Evolutionary conservation across 306 rosid genomes (phyloP).

Genomic region (peach (Prunus persica)): DNA sequence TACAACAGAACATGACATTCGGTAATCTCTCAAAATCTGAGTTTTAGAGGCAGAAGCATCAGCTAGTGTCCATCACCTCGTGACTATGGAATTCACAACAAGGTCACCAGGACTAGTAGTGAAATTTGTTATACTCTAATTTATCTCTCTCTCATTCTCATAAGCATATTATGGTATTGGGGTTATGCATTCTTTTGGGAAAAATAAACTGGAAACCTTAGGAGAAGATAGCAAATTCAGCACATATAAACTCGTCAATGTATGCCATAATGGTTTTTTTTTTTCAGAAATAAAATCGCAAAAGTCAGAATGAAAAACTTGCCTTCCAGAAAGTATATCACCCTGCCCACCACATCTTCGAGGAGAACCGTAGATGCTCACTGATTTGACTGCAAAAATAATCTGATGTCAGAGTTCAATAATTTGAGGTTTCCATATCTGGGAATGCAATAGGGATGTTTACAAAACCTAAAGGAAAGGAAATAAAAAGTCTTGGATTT

Average conservation of each 20-base stretch:
- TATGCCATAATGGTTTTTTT: neutral
- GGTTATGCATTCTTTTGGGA: neutral
- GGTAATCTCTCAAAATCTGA: neutral
- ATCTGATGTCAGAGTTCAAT: neutral
- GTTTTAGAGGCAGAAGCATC: neutral
- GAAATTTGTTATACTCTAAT: neutral
- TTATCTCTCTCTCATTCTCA: neutral
- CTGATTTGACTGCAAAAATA: slow-evolving; percentile 61
- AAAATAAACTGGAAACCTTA: neutral
- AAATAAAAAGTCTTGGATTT: neutral
- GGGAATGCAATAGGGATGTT: neutral
- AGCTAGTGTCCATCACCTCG: neutral
- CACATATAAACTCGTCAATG: neutral
- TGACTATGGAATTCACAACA: neutral
- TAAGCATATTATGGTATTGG: neutral
- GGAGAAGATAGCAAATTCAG: neutral
- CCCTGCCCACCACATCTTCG: slow-evolving; percentile 97
- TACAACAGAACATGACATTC: neutral
- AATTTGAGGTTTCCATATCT: slow-evolving; percentile 5
- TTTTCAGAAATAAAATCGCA: neutral
- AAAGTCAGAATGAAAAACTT: slow-evolving; percentile 30
- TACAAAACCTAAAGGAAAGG: neutral
- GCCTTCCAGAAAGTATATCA: slow-evolving; percentile 96
- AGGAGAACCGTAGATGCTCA: slow-evolving; percentile 80
- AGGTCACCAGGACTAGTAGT: neutral